Evolutionary conservation across 2,329 filamentous ascomycete genomes (phyloP), one percentile per base, ranked within the genome.

Genomic region (Hypoxylon sp.): DNA sequence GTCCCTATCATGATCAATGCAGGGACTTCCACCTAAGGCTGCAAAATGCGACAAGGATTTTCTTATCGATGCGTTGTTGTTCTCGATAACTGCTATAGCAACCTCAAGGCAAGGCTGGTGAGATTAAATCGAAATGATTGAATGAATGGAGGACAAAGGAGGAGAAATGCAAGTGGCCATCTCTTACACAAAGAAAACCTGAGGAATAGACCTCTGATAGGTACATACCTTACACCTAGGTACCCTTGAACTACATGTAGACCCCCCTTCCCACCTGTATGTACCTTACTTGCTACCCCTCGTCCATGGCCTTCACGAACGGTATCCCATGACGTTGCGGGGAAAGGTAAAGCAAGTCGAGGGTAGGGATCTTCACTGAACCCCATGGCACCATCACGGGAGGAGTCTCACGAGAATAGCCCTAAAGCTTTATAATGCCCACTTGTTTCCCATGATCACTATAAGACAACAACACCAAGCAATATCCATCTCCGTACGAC

Each of bases 291-390:
- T 17, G 10, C 39, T 65, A 68, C 65, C 68, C 68, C 68, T 70
- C 65, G 68, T 63, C 55, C 51, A 33, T 68, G 57, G 46, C 48
- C 68, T 52, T 70, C 62, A 66, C 55, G 56, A 70, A 48, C 50
- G 24, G 39, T 29, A 60, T 63, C 57, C 60, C 62, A 66, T 70
- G 65, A 70, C 54, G 62, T 54, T 58, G 68, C 63, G 68, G 68
- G 52, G 62, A 61, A 65, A 22, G 17, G 17, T 24, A 39, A 56
- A 58, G 39, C 47, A 55, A 70, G 58, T 59, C 63, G 65, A 65
- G 29, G 51, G 55, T 29, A 63, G 44, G 31, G 67, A 51, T 64
- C 51, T 24, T 54, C 64, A 47, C 58, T 54, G 47, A 61, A 64
- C 51, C 46, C 31, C 37, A 53, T 60, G 44, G 59, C 51, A 57